phyloP scores from a whole-genome alignment of 352 stramenopile species.

The Phytopythium helicoides region DNA sequence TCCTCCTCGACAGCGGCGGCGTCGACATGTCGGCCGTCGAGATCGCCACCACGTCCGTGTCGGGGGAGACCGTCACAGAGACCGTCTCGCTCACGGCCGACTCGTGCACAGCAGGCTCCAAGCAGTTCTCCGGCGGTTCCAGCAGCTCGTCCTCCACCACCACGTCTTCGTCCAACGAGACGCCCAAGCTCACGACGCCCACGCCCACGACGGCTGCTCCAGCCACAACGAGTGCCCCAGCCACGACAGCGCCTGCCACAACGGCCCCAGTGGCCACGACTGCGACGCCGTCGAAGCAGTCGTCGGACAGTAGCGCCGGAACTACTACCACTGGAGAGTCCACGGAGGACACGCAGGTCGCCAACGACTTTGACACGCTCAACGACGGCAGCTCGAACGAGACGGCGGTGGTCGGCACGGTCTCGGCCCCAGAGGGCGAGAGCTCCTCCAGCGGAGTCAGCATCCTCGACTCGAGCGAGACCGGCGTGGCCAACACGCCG shows the following conservation, averaged over 20 bases:
- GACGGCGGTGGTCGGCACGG: conserved; percentile 2
- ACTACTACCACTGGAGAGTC: background rate
- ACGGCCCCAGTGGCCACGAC: background rate
- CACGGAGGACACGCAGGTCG: background rate
- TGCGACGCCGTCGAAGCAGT: background rate
- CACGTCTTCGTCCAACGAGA: conserved; percentile 3
- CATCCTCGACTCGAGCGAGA: conserved; percentile 28
- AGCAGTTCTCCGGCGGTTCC: conserved; percentile 34
- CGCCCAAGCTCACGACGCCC: background rate
- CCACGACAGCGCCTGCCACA: background rate
- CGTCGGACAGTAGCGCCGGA: background rate
- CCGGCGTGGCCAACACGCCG: conserved; percentile 17
- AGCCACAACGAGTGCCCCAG: background rate
- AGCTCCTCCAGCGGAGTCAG: conserved; percentile 20
- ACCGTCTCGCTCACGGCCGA: conserved; percentile 51
- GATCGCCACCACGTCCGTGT: conserved; percentile 54
- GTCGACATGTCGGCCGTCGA: conserved; percentile 29
- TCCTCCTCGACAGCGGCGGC: conserved; percentile 32
- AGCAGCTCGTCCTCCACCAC: background rate
- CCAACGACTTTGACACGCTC: conserved; percentile 6
- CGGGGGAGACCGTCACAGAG: conserved; percentile 53
- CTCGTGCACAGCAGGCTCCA: conserved; percentile 41
- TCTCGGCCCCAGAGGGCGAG: conserved; percentile 7
- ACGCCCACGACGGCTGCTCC: background rate
- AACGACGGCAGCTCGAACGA: conserved; percentile 8